Base-by-base conservation (phyloP, 805 yeast species). In the Zygosaccharomyces bisporus region DNA sequence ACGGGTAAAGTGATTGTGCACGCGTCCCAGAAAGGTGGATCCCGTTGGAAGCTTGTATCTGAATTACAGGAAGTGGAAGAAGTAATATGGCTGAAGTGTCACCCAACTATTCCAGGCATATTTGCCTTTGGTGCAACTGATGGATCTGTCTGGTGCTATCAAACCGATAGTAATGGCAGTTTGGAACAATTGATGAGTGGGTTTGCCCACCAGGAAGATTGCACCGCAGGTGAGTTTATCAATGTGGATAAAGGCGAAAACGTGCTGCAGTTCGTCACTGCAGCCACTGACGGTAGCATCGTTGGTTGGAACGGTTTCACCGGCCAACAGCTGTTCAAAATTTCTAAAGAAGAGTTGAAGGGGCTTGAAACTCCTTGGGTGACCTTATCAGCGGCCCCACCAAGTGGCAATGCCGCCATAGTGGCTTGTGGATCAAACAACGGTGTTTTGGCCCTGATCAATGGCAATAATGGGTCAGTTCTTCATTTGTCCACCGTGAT, bases 71-170 rank as follows among this genome's bases (percentile, higher is more conserved):
- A 90, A 64, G 89, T 86, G 34, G 95, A 86, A 55, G 99, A 93
- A 69, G 78, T 93, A 6, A 79, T 81, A 35, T 89, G 95, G 95
- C 72, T 91, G 41, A 66, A 74, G 23, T 74, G 79, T 41, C 99
- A 93, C 67, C 96, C 96, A 20, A 70, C 71, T 16, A 83, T 81
- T 59, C 76, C 81, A 18, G 55, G 57, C 12, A 76, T 86, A 37
- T 87, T 91, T 70, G 97, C 98, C 10, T 87, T 86, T 60, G 97
- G 98, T 50, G 91, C 88, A 17, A 71, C 74, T 6, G 96, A 90
- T 64, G 99, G 99, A 2, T 83, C 95, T 0, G 95, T 90, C 3
- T 91, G 96, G 95, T 87, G 83, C 20, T 93, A 89, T 61, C 86
- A 83, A 58, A 74, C 90, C 32, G 81, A 77, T 72, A 31, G 45